Conservation (phyloP, 345 rosid genomes). For the Rubroshorea leprosula region DNA sequence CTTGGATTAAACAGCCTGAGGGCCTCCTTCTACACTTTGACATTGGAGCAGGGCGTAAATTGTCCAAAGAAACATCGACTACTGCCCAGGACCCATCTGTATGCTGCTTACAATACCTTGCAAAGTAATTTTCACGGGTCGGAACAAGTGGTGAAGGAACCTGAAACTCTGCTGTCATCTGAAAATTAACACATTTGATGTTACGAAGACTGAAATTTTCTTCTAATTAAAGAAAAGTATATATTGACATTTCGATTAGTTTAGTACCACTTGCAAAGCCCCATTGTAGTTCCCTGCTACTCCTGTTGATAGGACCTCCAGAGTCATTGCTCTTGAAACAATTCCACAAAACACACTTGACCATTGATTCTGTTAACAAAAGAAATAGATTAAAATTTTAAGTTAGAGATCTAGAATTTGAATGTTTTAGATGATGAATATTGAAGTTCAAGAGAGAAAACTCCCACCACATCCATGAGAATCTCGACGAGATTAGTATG, state of each 20-base stretch:
- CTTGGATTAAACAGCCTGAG: conserved; percentile 90
- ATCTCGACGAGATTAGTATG: conserved; percentile 79
- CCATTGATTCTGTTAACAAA: conserved; percentile 67
- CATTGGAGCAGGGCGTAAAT: conserved; percentile 38
- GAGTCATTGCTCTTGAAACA: conserved; percentile 87
- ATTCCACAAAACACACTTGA: conserved; percentile 77
- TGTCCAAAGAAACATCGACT: conserved; percentile 89
- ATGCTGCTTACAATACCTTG: conserved; percentile 88
- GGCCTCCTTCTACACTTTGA: conserved; percentile 74
- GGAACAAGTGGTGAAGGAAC: conserved; percentile 90
- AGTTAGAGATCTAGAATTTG: background rate
- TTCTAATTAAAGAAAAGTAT: background rate
- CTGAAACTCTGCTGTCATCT: conserved; percentile 97
- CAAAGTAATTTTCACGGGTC: conserved; percentile 73
- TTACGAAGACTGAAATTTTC: background rate
- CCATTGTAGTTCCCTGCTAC: conserved; percentile 98
- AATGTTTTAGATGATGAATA: background rate
- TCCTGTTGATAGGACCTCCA: conserved; percentile 87
- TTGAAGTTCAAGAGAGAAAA: background rate
- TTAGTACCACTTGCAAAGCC: conserved; percentile 88
- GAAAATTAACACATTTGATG: background rate
- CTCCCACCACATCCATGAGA: conserved; percentile 86
- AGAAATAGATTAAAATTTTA: background rate
- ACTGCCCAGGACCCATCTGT: conserved; percentile 81
- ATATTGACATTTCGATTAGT: background rate